Evolutionary conservation across 768 basidiomycete species (phyloP), one percentile per base, ranked within the genome.

Genomic region (Ephemerocybe angulata): DNA sequence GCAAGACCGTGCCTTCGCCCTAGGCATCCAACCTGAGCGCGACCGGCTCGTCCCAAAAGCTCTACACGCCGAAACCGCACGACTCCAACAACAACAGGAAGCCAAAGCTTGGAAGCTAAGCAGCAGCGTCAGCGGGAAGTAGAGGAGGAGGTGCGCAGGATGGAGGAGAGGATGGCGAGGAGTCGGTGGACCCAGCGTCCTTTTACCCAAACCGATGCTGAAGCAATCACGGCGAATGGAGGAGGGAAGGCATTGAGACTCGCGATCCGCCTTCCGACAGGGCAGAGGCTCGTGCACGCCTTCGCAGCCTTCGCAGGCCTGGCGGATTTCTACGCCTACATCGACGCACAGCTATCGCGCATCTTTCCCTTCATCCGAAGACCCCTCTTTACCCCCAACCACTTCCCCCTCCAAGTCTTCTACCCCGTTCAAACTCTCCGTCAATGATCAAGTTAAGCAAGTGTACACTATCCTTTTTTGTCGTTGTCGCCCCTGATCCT

Each of bases 401-500:
- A 17, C 4, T 19, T 4, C 46, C 1, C 30, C 46, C 28, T 69
- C 74, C 44, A 58, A 66, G 22, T n/a, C n/a, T n/a, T 71, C 66
- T 17, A 60, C 65, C n/a, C 65, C 75, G 13, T n/a, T n/a, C n/a
- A n/a, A n/a, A n/a, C n/a, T n/a, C n/a, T n/a, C n/a, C n/a, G n/a
- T n/a, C n/a, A n/a, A n/a, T n/a, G n/a, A n/a, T 74, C 96, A 98
- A 73, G 92, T 98, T 57, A 96, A 99, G 71, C 95, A 98, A 80
- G 97, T 97, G 93, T 98, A 68, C 64, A 93, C n/a, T 79, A 30
- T 33, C 29, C 59, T 43, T 56, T 33, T 54, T 30, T 41, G 8
- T 24, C 46, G 29, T 42, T 31, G 47, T 42, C 52, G 59, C 35
- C 48, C 46, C 58, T 40, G 19, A 22, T 48, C 30, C 54, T 55